Percentiles rank a stretch among this genome's conserved stretches.
Evolutionary conservation across 2,329 filamentous ascomycete species (phyloP).

Genomic region (Fusarium camptoceras): DNA sequence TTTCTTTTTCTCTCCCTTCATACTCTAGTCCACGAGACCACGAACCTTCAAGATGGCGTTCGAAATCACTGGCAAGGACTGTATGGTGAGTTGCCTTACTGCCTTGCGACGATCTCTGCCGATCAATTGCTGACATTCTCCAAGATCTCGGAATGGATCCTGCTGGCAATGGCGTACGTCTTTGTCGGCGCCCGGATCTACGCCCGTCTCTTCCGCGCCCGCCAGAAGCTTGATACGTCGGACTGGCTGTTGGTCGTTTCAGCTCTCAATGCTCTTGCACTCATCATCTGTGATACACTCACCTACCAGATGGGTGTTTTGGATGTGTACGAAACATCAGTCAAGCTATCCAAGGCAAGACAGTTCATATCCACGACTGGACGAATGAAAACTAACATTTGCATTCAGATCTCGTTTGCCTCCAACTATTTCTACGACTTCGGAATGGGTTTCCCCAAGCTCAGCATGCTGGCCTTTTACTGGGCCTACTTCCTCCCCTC

Average conservation of each 20-base stretch:
- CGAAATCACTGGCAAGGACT: constrained; percentile 41
- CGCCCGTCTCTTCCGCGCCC: constrained; percentile 48
- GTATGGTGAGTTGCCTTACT: constrained; percentile 24
- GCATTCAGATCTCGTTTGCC: constrained; percentile 48
- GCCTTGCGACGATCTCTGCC: rapidly evolving
- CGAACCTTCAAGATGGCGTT: constrained; percentile 28
- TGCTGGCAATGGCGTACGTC: constrained; percentile 44
- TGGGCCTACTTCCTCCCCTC: constrained; percentile 50
- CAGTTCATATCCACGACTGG: rapidly evolving
- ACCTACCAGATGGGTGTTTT: constrained; percentile 50
- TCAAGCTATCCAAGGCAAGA: constrained; percentile 48
- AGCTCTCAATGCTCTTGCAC: constrained; percentile 47
- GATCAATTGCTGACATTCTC: neutral
- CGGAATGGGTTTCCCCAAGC: constrained; percentile 52
- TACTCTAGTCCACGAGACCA: neutral
- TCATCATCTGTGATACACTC: constrained; percentile 52
- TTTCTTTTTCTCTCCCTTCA: neutral
- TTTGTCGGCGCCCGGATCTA: constrained; percentile 50
- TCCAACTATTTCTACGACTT: constrained; percentile 55
- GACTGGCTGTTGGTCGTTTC: constrained; percentile 48
- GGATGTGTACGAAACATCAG: constrained; percentile 48
- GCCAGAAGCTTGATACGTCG: constrained; percentile 47
- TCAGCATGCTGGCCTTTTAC: constrained; percentile 53
- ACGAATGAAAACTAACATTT: neutral
- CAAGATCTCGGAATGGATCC: constrained; percentile 52